Conservation (phyloP, 208 protist species). For the Wallacemonas sp. region DNA sequence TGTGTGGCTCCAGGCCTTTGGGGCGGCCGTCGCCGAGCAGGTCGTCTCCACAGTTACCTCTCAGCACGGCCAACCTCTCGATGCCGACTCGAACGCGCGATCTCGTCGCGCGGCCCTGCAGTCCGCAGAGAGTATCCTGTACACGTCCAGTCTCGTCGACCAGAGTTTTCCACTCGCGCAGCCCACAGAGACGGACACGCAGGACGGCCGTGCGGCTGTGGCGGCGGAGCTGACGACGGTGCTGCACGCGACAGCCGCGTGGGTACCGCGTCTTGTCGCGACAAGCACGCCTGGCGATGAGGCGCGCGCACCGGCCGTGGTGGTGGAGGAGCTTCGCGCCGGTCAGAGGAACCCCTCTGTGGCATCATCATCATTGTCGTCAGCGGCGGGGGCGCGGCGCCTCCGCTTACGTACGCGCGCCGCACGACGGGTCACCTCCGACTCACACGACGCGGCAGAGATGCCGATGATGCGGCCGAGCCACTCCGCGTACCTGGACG, state of each 20-base stretch:
- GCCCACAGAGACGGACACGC: neutral
- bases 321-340: too few species aligned
- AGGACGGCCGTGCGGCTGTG: neutral
- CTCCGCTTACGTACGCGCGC: neutral
- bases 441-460: neutral
- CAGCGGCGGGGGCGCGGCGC: neutral
- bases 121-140: neutral
- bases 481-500: too few species aligned
- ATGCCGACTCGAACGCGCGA: neutral
- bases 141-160: neutral
- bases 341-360: too few species aligned
- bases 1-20: neutral
- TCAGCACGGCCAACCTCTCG: too few species aligned
- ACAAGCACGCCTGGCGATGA: neutral
- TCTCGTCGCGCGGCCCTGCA: neutral
- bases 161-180: slow-evolving; percentile 5
- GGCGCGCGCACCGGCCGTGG: too few species aligned
- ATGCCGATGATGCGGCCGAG: neutral
- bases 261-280: neutral
- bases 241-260: neutral
- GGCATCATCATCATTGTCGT: neutral
- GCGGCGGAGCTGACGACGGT: neutral
- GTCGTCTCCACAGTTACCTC: neutral
- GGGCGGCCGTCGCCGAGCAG: neutral
- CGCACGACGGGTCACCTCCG: too few species aligned